phyloP scores from a whole-genome alignment of 2,329 filamentous ascomycete genomes.

The Mariannaea elegans region DNA sequence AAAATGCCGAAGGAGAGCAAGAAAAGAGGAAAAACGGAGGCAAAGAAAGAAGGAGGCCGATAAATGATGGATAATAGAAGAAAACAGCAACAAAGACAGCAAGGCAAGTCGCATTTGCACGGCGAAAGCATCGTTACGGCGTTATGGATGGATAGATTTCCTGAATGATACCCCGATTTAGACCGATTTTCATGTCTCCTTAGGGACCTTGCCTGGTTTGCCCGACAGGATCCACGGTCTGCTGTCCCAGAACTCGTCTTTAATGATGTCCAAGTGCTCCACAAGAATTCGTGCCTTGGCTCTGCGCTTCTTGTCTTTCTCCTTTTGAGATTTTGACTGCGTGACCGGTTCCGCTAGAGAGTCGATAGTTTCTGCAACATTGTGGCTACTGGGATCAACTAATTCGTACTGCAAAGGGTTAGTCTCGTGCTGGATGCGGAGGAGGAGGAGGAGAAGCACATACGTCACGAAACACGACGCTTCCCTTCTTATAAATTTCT shows the following conservation, averaged over 20 bases:
- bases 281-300: conserved; percentile 83
- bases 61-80: conserved; percentile 26
- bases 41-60: conserved; percentile 39
- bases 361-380: conserved; percentile 57
- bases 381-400: conserved; percentile 65
- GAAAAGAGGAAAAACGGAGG: conserved; percentile 52
- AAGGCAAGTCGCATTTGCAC: conserved; percentile 20
- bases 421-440: conserved; percentile 20
- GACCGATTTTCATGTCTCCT: conserved; percentile 56
- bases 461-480: conserved; percentile 85
- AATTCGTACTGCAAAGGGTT: conserved; percentile 69
- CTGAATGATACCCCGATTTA: conserved; percentile 44
- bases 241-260: conserved; percentile 90
- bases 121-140: conserved; percentile 36
- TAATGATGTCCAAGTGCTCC: conserved; percentile 93
- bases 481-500: conserved; percentile 93
- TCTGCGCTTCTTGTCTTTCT: conserved; percentile 83
- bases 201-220: conserved; percentile 76
- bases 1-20: conserved; percentile 55
- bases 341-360: conserved; percentile 60
- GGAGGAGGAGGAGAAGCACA: conserved; percentile 37
- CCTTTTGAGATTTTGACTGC: conserved; percentile 80
- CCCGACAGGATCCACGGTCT: conserved; percentile 86
- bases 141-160: conserved; percentile 37
- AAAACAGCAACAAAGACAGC: conserved; percentile 24